phyloP scores from a whole-genome alignment of 495 filamentous ascomycete species.

The Pseudevernia furfuracea region DNA sequence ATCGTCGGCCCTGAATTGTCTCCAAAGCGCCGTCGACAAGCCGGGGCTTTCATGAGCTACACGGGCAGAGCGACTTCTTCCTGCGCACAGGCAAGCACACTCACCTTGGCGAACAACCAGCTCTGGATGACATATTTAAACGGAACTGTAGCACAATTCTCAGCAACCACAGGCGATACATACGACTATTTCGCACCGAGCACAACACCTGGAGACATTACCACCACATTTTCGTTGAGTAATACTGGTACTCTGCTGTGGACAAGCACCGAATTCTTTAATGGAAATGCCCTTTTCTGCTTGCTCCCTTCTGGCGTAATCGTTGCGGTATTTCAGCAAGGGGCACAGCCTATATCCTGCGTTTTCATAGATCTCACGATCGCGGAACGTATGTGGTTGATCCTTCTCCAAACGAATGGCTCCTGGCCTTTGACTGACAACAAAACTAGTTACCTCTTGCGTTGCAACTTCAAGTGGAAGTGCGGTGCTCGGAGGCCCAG shows the following conservation, averaged over 20 bases:
- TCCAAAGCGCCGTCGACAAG: constrained; percentile 16
- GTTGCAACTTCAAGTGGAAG: neutral
- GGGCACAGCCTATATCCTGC: constrained; percentile 13
- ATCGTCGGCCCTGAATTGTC: neutral
- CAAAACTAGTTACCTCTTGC: neutral
- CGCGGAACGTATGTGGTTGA: constrained; percentile 1
- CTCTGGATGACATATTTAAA: constrained; percentile 12
- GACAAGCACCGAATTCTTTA: constrained; percentile 10
- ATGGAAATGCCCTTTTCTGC: constrained; percentile 18
- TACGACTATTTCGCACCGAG: constrained; percentile 15
- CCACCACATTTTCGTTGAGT: constrained; percentile 15
- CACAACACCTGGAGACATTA: constrained; percentile 2
- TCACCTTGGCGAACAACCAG: constrained; percentile 11
- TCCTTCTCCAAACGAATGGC: neutral
- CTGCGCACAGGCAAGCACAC: constrained; percentile 12
- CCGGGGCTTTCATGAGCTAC: constrained; percentile 14
- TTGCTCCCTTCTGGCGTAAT: constrained; percentile 13
- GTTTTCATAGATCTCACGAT: constrained; percentile 17
- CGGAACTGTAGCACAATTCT: constrained; percentile 17
- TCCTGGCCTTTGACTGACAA: neutral
- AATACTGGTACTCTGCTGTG: constrained; percentile 12
- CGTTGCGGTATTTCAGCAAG: constrained; percentile 15
- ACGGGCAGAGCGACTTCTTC: constrained; percentile 13
- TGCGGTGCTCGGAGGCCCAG: neutral
- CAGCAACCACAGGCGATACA: neutral